Base-by-base conservation (phyloP, 176 grass and related monocot genomes). In the Bolboschoenus planiculmis region DNA sequence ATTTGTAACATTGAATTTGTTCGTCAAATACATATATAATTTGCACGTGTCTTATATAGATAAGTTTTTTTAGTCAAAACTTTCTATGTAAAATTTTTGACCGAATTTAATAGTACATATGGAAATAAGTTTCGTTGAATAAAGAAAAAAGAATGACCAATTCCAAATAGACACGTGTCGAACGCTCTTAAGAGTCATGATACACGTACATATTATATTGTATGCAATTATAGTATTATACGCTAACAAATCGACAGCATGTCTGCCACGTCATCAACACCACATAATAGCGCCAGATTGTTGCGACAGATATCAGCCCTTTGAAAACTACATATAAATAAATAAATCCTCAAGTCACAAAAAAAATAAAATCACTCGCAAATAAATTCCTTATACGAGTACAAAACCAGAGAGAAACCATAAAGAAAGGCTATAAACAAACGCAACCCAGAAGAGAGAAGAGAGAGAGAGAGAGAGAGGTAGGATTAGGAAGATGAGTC, bases 341-440 rank as follows among this genome's bases (percentile, higher is more conserved):
- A 48, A 48, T 11, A 48, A 43, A 10, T 37, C 1, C 20, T 10
- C 51, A 33, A 76, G 16, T 50, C 5, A 33, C 31, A 76, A 30
- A 76, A 76, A 16, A 3, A 29, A 30, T 27, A 75, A 27, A 48
- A 29, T 46, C 13, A 76, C 43, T 31, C 26, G 13, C 31, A 47
- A 75, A 51, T 51, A 47, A 75, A 51, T 75, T 75, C 71, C 13
- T 20, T 29, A 13, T 75, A 2, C 9, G 50, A 29, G n/a, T 15
- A 73, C 11, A 31, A 30, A 71, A 4, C 8, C 27, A 66, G 31
- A 37, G 3, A 72, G n/a, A 20, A 72, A 27, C 13, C 43, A 31
- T 76, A 31, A 76, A 76, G 72, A 76, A 76, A 51, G 72, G 26
- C 72, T 51, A 33, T 51, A 76, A 75, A 51, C 23, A 75, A 75